A percentile compares a stretch with the other conserved stretches of the same genome.
Conservation (phyloP, 352 stramenopile species). For the Phytophthora uliginosa region DNA sequence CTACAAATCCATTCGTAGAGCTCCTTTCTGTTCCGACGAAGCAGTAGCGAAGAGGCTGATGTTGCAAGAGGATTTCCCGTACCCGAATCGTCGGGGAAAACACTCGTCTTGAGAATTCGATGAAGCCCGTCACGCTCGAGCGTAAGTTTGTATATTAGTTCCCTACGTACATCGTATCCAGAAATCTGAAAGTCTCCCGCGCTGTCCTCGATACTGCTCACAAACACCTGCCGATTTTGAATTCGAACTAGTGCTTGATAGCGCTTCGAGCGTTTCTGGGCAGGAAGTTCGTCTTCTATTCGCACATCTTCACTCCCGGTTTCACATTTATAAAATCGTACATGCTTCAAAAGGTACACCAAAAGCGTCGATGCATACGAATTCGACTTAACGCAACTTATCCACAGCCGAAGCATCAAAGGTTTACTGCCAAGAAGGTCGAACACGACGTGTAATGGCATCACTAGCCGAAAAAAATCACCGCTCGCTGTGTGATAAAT, state of each 20-base stretch:
- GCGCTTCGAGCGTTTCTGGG: constrained; percentile 18
- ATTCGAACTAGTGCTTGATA: constrained; percentile 47
- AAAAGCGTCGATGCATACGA: constrained; percentile 63
- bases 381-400: constrained; percentile 79
- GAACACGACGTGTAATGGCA: constrained; percentile 51
- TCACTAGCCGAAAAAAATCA: constrained; percentile 38
- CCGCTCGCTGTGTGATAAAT: constrained; percentile 62
- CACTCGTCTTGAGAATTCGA: constrained; percentile 33
- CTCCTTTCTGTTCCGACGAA: constrained; percentile 48
- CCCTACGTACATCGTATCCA: constrained; percentile 53
- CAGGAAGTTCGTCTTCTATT: constrained; percentile 16
- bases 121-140: constrained; percentile 64
- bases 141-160: constrained; percentile 50
- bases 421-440: constrained; percentile 46
- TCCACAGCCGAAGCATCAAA: constrained; percentile 67
- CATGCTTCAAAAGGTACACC: constrained; percentile 50
- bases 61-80: background rate
- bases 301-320: constrained; percentile 23
- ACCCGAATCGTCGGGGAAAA: background rate
- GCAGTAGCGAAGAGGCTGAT: constrained; percentile 42
- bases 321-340: constrained; percentile 33
- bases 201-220: constrained; percentile 51
- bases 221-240: constrained; percentile 53
- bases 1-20: constrained; percentile 67
- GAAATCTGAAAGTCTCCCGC: constrained; percentile 56